Conservation (phyloP, 768 basidiomycete species). For the Termitomyces sp. region DNA sequence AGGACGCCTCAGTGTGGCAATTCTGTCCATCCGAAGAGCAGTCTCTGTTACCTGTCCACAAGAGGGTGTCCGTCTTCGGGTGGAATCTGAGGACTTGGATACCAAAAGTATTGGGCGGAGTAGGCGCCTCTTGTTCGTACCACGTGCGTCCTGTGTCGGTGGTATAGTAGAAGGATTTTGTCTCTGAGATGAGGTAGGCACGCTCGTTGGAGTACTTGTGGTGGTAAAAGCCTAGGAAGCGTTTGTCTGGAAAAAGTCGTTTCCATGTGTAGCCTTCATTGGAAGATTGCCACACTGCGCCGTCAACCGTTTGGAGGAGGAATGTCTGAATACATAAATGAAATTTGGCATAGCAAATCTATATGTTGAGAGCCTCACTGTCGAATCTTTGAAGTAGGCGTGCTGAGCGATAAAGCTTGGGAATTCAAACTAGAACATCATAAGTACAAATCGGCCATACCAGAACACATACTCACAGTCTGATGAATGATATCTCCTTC, state of each 20-base stretch:
- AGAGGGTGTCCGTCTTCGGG: conserved; percentile 74
- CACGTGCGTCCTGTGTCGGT: conserved; percentile 77
- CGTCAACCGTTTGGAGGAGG: conserved; percentile 72
- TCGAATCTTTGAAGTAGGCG: conserved; percentile 80
- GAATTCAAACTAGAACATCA: conserved; percentile 54
- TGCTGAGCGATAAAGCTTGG: conserved; percentile 61
- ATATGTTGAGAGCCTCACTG: conserved; percentile 30
- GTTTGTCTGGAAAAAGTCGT: conserved; percentile 50
- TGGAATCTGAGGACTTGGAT: conserved; percentile 83
- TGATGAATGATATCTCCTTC: conserved; percentile 78
- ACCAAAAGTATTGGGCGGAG: conserved; percentile 73
- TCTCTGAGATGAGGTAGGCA: conserved; percentile 83
- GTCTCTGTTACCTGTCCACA: conserved; percentile 79
- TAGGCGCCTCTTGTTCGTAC: conserved; percentile 52
- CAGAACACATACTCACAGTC: conserved; percentile 38
- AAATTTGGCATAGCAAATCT: background rate
- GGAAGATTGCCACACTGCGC: conserved; percentile 86
- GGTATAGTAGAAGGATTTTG: conserved; percentile 64
- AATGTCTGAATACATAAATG: conserved; percentile 51
- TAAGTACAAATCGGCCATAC: background rate
- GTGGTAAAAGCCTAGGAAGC: conserved; percentile 81
- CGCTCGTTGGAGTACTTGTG: conserved; percentile 76
- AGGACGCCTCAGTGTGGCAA: conserved; percentile 75
- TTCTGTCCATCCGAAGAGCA: conserved; percentile 42
- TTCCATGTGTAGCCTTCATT: conserved; percentile 95